A percentile compares a stretch with the other conserved stretches of the same genome.
Evolutionary conservation across 768 basidiomycete species (phyloP).

Genomic region (Zangia roseola): DNA sequence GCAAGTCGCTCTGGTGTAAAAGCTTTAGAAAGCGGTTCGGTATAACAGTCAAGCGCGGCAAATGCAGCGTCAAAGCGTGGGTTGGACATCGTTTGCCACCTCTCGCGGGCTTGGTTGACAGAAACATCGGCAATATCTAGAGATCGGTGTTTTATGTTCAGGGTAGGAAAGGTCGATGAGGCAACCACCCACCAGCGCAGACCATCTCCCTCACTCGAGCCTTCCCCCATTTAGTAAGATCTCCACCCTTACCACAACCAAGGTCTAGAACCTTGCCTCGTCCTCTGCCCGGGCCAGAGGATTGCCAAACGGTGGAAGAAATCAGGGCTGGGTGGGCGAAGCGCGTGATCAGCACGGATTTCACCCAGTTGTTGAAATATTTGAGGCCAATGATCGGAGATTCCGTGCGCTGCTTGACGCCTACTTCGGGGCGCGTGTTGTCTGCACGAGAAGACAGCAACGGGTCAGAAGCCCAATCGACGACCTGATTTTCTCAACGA

Average conservation of each 20-base stretch:
- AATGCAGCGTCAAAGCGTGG: constrained; percentile 77
- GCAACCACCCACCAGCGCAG: constrained; percentile 64
- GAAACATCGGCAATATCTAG: constrained; percentile 89
- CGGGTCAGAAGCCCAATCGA: constrained; percentile 5
- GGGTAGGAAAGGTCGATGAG: neutral
- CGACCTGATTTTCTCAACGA: constrained; percentile 16
- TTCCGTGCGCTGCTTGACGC: constrained; percentile 75
- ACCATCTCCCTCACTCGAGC: constrained; percentile 78
- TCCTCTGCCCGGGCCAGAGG: constrained; percentile 26
- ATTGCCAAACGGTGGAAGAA: constrained; percentile 31
- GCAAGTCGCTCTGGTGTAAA: constrained; percentile 60
- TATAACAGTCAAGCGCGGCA: constrained; percentile 86
- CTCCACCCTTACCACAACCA: constrained; percentile 99
- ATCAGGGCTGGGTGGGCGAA: constrained; percentile 75
- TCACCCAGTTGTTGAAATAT: constrained; percentile 99
- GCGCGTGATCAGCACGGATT: constrained; percentile 91
- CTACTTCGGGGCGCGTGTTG: constrained; percentile 91
- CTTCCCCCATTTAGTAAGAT: constrained; percentile 93
- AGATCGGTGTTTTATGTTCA: neutral
- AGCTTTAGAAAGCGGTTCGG: constrained; percentile 64
- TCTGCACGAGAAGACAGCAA: constrained; percentile 46
- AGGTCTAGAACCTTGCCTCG: constrained; percentile 88
- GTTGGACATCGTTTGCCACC: constrained; percentile 54
- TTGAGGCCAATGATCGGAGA: constrained; percentile 97
- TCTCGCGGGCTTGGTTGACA: constrained; percentile 78